Evolutionary conservation across 2,329 filamentous ascomycete genomes (phyloP).

Genomic region (Aspergillus uvarum): DNA sequence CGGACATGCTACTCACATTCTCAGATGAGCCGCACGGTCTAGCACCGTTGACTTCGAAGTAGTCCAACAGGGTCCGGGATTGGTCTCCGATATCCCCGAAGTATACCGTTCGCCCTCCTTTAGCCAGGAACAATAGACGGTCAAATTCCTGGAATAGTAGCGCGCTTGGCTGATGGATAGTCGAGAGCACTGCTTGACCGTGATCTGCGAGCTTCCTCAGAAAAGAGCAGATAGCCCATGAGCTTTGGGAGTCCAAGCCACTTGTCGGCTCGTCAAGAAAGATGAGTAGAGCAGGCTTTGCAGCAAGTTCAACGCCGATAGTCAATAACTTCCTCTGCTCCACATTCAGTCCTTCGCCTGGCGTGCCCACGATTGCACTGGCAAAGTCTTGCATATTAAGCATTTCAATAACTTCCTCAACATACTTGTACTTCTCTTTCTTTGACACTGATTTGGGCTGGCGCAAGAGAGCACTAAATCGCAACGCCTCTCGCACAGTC

Average conservation of each 20-base stretch:
- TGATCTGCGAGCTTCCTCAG: constrained; percentile 82
- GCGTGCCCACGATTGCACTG: constrained; percentile 81
- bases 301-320: constrained; percentile 88
- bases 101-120: constrained; percentile 65
- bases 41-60: constrained; percentile 64
- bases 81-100: constrained; percentile 64
- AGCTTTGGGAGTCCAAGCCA: constrained; percentile 84
- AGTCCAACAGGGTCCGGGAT: constrained; percentile 56
- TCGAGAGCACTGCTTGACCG: constrained; percentile 85
- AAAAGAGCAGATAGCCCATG: constrained; percentile 84
- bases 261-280: constrained; percentile 94
- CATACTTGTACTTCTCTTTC: constrained; percentile 77
- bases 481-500: constrained; percentile 82
- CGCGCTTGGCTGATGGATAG: constrained; percentile 92
- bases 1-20: constrained; percentile 45
- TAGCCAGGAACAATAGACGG: constrained; percentile 60
- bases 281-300: constrained; percentile 79
- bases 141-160: constrained; percentile 85
- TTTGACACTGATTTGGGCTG: constrained; percentile 70
- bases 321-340: constrained; percentile 72
- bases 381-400: constrained; percentile 87
- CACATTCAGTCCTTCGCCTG: constrained; percentile 68
- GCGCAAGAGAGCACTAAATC: constrained; percentile 79
- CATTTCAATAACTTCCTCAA: constrained; percentile 77
- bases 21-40: constrained; percentile 59